Evolutionary conservation across 371 early-diverging fungal genomes (phyloP).

Genomic region (Mortierella sp.): DNA sequence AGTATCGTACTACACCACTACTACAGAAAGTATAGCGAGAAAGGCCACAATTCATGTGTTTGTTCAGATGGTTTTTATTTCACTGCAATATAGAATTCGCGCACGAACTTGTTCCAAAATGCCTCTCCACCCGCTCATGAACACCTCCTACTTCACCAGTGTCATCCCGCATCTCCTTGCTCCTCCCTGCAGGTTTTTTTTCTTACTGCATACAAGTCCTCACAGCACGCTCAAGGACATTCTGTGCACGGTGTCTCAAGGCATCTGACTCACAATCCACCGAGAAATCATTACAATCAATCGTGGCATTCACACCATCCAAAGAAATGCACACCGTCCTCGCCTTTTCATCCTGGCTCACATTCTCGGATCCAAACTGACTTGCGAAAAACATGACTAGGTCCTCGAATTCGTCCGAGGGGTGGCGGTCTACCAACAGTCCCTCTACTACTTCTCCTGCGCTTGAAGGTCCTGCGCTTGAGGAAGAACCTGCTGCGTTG

Average conservation of each 20-base stretch:
- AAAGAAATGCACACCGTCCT: constrained; percentile 60
- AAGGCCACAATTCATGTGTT: too few species aligned
- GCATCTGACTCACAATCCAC: constrained; percentile 56
- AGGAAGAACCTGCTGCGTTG: neutral
- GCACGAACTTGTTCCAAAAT: too few species aligned
- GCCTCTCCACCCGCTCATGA: too few species aligned
- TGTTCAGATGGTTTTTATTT: too few species aligned
- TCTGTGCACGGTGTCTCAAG: constrained; percentile 52
- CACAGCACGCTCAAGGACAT: constrained; percentile 56
- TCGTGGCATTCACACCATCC: constrained; percentile 63
- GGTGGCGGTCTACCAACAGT: constrained; percentile 29
- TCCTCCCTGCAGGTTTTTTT: too few species aligned
- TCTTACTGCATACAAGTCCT: constrained; percentile 48
- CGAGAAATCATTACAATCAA: constrained; percentile 62
- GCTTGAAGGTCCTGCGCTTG: neutral
- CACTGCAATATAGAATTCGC: too few species aligned
- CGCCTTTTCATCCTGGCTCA: constrained; percentile 58
- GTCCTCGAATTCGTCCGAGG: constrained; percentile 53
- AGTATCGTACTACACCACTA: too few species aligned
- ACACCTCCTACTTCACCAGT: too few species aligned
- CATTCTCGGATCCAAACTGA: constrained; percentile 54
- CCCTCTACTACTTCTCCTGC: neutral
- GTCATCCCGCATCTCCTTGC: too few species aligned
- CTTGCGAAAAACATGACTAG: constrained; percentile 54
- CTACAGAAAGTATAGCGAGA: too few species aligned